A percentile compares a stretch with the other conserved stretches of the same genome.
phyloP scores from a whole-genome alignment of 129 eudicot species.

The Logfia minima region DNA sequence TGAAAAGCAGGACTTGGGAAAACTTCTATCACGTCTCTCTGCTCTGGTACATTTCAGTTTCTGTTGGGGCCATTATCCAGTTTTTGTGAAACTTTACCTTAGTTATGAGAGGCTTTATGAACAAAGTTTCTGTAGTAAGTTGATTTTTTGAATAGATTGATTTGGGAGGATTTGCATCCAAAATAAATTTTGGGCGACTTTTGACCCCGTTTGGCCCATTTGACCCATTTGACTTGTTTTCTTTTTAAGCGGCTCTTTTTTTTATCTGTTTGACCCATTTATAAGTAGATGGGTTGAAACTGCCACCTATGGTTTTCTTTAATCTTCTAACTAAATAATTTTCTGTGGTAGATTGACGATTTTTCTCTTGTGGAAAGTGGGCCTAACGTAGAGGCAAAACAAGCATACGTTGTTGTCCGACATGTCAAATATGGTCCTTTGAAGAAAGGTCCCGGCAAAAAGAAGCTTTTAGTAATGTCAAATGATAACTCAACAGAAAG shows the following conservation, averaged over 20 bases:
- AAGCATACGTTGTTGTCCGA: conserved; percentile 61
- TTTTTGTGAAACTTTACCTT: background rate
- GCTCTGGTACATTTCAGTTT: conserved; percentile 51
- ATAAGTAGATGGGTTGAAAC: background rate
- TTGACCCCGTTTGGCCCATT: background rate
- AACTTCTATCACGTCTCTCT: conserved; percentile 51
- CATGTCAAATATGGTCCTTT: conserved; percentile 67
- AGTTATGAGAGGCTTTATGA: background rate
- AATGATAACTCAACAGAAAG: conserved; percentile 22
- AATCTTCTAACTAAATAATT: background rate
- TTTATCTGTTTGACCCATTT: background rate
- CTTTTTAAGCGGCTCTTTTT: background rate
- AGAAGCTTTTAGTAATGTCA: conserved; percentile 30
- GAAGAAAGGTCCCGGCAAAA: conserved; percentile 63
- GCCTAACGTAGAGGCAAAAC: conserved; percentile 55
- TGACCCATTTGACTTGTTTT: background rate
- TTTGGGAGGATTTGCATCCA: background rate
- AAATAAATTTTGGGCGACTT: background rate
- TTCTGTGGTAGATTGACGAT: conserved; percentile 56
- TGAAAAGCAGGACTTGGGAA: conserved; percentile 41
- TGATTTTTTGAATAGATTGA: background rate
- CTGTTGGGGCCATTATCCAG: background rate
- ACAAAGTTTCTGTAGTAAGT: background rate
- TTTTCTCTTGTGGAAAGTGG: conserved; percentile 62
- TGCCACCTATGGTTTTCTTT: background rate